Evolutionary conservation across 768 basidiomycete genomes (phyloP).

Genomic region (Suillus sp.): DNA sequence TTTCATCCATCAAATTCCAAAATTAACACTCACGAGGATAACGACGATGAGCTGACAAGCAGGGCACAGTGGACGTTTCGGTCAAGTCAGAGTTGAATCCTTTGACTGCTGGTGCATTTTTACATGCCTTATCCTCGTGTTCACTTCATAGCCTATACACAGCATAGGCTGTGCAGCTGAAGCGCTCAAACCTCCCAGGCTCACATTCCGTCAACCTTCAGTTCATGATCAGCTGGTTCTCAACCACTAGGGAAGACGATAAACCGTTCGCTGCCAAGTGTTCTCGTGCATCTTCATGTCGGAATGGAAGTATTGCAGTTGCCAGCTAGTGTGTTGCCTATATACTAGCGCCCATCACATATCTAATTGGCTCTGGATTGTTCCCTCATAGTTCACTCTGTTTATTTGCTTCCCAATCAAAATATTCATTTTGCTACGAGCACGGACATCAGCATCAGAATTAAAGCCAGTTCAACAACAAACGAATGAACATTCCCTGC

Average conservation of each 20-base stretch:
- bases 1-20: not conserved
- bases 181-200: too few species aligned
- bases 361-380: not conserved
- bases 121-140: not conserved
- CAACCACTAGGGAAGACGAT: too few species aligned
- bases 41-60: not conserved
- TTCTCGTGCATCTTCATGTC: too few species aligned
- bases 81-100: not conserved
- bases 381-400: too few species aligned
- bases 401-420: too few species aligned
- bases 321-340: not conserved
- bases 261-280: too few species aligned
- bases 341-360: not conserved
- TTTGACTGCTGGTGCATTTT: not conserved
- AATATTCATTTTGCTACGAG: too few species aligned
- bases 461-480: too few species aligned
- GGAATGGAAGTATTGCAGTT: not conserved
- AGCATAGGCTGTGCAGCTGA: not conserved
- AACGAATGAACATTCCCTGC: not conserved
- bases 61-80: not conserved
- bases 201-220: too few species aligned
- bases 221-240: too few species aligned
- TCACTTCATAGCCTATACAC: not conserved
- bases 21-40: not conserved
- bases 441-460: too few species aligned